Percentiles rank a stretch among this genome's conserved stretches.
These are phyloP conservation scores for Botryobasidium botryosum DNA, from an alignment of 768 basidiomycete species.

Conservation along the genomic window DNA sequence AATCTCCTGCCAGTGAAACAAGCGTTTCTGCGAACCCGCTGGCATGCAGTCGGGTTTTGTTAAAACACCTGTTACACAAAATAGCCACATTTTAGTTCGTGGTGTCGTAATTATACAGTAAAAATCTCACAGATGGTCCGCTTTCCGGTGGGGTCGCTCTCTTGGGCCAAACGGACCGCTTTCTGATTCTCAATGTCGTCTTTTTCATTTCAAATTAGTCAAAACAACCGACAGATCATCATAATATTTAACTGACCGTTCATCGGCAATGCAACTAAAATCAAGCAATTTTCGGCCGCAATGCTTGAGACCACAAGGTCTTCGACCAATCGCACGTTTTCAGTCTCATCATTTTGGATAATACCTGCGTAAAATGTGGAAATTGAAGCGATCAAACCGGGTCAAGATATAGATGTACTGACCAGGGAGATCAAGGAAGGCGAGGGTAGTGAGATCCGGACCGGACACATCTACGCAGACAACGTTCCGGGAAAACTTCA, in stretches of 20 bases:
- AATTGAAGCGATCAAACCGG: slow-evolving; percentile 3
- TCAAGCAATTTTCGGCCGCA: no score
- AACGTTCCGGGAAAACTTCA: slow-evolving; percentile 33
- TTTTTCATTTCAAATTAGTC: no score
- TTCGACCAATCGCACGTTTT: no score
- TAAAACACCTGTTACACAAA: slow-evolving; percentile 36
- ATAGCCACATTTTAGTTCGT: background rate
- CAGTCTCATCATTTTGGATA: no score
- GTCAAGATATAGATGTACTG: slow-evolving; percentile 5
- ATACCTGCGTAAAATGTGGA: slow-evolving; percentile 24
- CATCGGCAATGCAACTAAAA: no score
- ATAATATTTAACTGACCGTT: no score
- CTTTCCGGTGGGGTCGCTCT: background rate
- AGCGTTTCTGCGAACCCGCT: slow-evolving; percentile 23
- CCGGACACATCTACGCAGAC: slow-evolving; percentile 30
- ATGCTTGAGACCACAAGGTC: no score
- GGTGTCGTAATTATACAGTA: background rate
- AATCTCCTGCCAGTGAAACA: slow-evolving; percentile 38
- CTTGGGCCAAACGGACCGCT: background rate
- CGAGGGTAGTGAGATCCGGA: slow-evolving; percentile 23
- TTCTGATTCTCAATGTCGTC: background rate
- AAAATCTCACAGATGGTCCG: background rate
- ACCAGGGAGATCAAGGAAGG: slow-evolving; percentile 18
- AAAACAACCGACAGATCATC: no score
- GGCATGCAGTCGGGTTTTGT: slow-evolving; percentile 52